These are phyloP conservation scores for Aureobasidium sp. DNA, from an alignment of 2,329 filamentous ascomycete species.

Conservation along the genomic window DNA sequence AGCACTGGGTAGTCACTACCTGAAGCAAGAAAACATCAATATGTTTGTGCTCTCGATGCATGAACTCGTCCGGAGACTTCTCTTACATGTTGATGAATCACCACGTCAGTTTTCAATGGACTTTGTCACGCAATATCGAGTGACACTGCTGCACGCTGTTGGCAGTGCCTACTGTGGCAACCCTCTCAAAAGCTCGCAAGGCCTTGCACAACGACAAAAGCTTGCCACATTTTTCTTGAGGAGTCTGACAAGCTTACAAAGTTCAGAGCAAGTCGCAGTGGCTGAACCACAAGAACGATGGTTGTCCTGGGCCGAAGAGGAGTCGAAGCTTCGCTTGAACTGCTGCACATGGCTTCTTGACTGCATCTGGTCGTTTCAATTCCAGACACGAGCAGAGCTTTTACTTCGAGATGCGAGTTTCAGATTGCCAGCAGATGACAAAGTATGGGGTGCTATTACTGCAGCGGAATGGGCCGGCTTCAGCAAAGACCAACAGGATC, in stretches of 20 bases:
- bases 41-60: slow-evolving; percentile 16
- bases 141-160: background rate
- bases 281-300: no score
- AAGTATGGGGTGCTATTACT: background rate
- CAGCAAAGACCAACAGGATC: background rate
- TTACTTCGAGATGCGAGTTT: slow-evolving; percentile 19
- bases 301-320: slow-evolving; percentile 18
- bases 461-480: background rate
- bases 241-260: no score
- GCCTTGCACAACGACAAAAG: background rate
- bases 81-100: background rate
- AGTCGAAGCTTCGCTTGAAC: slow-evolving; percentile 18
- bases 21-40: slow-evolving; percentile 12
- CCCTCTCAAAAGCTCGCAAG: background rate
- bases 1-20: slow-evolving; percentile 25
- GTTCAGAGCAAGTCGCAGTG: no score
- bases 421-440: slow-evolving; percentile 18
- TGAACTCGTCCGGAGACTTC: slow-evolving; percentile 17
- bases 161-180: background rate
- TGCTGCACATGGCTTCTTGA: slow-evolving; percentile 24
- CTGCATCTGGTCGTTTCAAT: slow-evolving; percentile 21
- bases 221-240: background rate
- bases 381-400: slow-evolving; percentile 17
- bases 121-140: background rate
- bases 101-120: background rate